Conservation (phyloP, 305 asterid species). For the Stenogyne calaminthoides region DNA sequence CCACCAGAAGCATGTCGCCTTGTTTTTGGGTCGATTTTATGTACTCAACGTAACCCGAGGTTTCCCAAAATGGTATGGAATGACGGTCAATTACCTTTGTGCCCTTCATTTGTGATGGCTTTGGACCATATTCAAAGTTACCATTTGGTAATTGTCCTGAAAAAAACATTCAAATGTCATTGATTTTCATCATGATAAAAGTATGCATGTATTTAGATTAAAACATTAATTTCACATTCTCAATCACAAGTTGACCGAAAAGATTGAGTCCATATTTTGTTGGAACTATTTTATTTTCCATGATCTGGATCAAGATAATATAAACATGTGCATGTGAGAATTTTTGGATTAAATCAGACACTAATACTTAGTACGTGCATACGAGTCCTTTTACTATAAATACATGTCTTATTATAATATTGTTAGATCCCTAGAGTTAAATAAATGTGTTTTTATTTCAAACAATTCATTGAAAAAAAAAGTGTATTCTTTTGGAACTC, state of each 20-base stretch:
- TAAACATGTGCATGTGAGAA: background rate
- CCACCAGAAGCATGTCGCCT: conserved; percentile 75
- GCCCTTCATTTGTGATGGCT: conserved; percentile 60
- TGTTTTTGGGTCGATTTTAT: conserved; percentile 67
- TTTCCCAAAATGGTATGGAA: conserved; percentile 65
- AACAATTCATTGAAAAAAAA: background rate
- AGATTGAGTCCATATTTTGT: background rate
- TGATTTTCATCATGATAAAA: too few relatives aligned
- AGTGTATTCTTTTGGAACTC: too few relatives aligned
- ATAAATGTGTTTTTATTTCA: background rate
- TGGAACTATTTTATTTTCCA: background rate
- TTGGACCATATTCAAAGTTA: conserved; percentile 68
- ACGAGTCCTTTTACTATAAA: background rate
- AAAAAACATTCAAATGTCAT: background rate
- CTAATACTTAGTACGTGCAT: background rate
- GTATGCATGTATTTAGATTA: too few relatives aligned
- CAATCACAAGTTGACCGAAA: background rate
- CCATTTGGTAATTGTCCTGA: conserved; percentile 72
- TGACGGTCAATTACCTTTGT: conserved; percentile 49
- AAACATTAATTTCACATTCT: background rate
- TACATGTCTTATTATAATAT: background rate
- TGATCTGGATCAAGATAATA: background rate
- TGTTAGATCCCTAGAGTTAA: too few relatives aligned
- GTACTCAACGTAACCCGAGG: conserved; percentile 67
- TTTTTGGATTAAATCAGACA: background rate